phyloP scores from a whole-genome alignment of 805 yeast genomes.

The Saccharomyces eubayanus region DNA sequence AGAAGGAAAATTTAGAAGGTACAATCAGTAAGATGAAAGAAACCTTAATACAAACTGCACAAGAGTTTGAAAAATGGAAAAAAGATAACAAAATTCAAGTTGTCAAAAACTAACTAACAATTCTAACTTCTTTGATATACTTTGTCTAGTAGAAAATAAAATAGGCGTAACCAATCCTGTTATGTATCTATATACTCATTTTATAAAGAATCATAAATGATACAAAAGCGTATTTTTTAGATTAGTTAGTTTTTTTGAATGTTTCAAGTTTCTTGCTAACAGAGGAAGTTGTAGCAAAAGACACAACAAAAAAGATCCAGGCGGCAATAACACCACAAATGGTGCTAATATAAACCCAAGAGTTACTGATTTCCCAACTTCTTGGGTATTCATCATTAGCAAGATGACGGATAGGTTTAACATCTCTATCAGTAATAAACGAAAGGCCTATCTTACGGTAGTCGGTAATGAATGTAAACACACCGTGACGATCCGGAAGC shows the following conservation, averaged over 20 bases:
- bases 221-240: neutral
- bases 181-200: neutral
- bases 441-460: constrained; percentile 73
- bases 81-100: constrained; percentile 31
- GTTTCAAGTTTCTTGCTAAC: neutral
- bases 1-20: constrained; percentile 38
- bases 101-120: constrained; percentile 18
- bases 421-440: constrained; percentile 53
- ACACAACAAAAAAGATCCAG: constrained; percentile 70
- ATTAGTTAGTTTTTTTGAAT: neutral
- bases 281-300: constrained; percentile 37
- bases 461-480: constrained; percentile 76
- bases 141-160: neutral
- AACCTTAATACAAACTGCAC: constrained; percentile 25
- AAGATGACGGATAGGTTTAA: constrained; percentile 82
- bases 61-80: constrained; percentile 29
- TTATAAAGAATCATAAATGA: neutral
- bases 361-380: constrained; percentile 85
- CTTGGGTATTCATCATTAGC: constrained; percentile 94
- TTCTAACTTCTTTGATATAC: neutral
- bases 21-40: constrained; percentile 25
- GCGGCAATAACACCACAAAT: constrained; percentile 60
- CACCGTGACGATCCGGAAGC: constrained; percentile 94
- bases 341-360: constrained; percentile 83
- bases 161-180: neutral